A percentile compares a stretch with the other conserved stretches of the same genome.
Conservation (phyloP, 1,139 yeast species). For the Pichia kudriavzevii region DNA sequence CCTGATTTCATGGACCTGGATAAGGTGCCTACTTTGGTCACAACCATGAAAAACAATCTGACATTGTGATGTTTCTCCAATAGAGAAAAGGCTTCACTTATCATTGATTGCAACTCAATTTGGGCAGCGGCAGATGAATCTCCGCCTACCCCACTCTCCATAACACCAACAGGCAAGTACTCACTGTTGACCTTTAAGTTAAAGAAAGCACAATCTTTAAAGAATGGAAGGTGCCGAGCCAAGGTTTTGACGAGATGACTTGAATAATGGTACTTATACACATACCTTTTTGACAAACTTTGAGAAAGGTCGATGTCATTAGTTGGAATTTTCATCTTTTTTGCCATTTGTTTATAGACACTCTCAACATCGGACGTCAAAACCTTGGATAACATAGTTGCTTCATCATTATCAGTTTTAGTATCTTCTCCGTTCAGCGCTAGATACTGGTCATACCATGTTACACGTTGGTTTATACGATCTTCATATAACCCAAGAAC, state of each 20-base stretch:
- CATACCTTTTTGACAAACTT: constrained; percentile 8
- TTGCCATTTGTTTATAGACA: background rate
- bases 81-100: constrained; percentile 66
- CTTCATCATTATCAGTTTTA: constrained; percentile 1
- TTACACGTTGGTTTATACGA: constrained; percentile 69
- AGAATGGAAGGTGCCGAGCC: constrained; percentile 73
- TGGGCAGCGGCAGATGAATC: constrained; percentile 35
- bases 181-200: constrained; percentile 82
- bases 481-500: constrained; percentile 89
- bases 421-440: constrained; percentile 13
- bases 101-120: constrained; percentile 60
- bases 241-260: constrained; percentile 81
- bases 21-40: constrained; percentile 73
- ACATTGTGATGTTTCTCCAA: constrained; percentile 66
- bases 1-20: constrained; percentile 84
- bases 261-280: constrained; percentile 66
- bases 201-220: constrained; percentile 87
- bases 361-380: constrained; percentile 8
- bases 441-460: constrained; percentile 52
- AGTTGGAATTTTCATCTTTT: constrained; percentile 2
- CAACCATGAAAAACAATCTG: constrained; percentile 72
- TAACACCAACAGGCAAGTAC: constrained; percentile 76
- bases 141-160: constrained; percentile 65
- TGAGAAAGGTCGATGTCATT: constrained; percentile 9
- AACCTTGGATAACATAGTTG: background rate